Percentiles rank a stretch among this genome's conserved stretches.
phyloP scores from a whole-genome alignment of 176 grass and related monocot genomes.

The Lolium multiflorum region DNA sequence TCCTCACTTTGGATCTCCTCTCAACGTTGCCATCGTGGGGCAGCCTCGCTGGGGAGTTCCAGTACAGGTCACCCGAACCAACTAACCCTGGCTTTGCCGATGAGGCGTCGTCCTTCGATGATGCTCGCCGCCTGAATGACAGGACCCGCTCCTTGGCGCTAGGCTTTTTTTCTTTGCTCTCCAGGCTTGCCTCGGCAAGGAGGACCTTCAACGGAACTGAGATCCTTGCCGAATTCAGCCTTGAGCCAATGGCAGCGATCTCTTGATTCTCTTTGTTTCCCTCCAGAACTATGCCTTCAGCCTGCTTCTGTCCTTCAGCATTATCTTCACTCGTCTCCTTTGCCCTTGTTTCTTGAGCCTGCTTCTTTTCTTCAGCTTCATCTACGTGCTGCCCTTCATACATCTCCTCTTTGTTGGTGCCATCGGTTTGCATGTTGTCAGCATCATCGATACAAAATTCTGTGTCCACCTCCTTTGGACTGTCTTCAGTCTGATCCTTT shows the following conservation, averaged over 20 bases:
- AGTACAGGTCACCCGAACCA: slow-evolving; percentile 34
- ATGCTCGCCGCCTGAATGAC: slow-evolving; percentile 31
- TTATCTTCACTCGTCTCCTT: slow-evolving; percentile 4
- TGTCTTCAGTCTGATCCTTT: slow-evolving; percentile 36
- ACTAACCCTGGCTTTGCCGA: background rate
- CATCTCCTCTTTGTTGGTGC: background rate
- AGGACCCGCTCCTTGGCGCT: slow-evolving; percentile 44
- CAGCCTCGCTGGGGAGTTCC: slow-evolving; percentile 63
- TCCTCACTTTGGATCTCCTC: slow-evolving; percentile 48
- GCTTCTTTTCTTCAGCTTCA: slow-evolving; percentile 24
- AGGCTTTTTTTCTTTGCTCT: slow-evolving; percentile 56
- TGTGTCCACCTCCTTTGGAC: background rate
- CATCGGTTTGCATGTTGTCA: slow-evolving; percentile 3
- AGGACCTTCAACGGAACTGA: slow-evolving; percentile 66
- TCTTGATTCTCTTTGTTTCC: slow-evolving; percentile 42
- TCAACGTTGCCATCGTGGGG: slow-evolving; percentile 27
- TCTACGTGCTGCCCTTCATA: background rate
- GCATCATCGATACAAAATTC: background rate
- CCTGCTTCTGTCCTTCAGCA: slow-evolving; percentile 25
- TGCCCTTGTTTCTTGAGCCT: background rate
- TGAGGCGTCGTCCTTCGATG: slow-evolving; percentile 27
- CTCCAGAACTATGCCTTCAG: slow-evolving; percentile 19
- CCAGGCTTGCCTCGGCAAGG: slow-evolving; percentile 56
- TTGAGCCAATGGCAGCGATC: background rate
- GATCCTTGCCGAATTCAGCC: slow-evolving; percentile 47